These are phyloP conservation scores for Tetrapisispora namnaoensis DNA, from an alignment of 805 yeast species.

Conservation along the genomic window DNA sequence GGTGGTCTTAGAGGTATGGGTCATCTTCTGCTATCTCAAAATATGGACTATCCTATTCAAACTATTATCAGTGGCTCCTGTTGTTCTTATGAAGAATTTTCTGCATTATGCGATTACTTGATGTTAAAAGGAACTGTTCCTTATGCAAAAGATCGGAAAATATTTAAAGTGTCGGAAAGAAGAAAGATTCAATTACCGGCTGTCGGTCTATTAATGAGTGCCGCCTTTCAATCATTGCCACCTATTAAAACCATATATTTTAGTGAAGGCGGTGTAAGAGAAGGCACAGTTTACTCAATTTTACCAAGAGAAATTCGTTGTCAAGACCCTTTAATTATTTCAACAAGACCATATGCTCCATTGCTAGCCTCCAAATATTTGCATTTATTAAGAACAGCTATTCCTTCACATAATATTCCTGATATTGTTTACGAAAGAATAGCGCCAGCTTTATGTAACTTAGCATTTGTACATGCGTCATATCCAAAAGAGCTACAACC, in stretches of 20 bases:
- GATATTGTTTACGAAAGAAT: conserved; percentile 46
- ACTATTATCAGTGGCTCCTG: conserved; percentile 63
- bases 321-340: conserved; percentile 61
- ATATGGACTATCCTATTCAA: conserved; percentile 54
- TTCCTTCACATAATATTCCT: conserved; percentile 52
- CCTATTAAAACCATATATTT: conserved; percentile 52
- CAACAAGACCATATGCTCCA: conserved; percentile 66
- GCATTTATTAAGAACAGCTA: conserved; percentile 42
- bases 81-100: conserved; percentile 43
- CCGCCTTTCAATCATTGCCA: conserved; percentile 54
- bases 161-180: conserved; percentile 58
- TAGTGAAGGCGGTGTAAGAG: conserved; percentile 71
- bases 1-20: conserved; percentile 70
- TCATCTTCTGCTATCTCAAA: conserved; percentile 43
- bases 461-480: conserved; percentile 68
- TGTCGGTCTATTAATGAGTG: conserved; percentile 51
- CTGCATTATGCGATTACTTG: conserved; percentile 41
- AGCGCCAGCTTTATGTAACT: conserved; percentile 61
- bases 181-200: conserved; percentile 62
- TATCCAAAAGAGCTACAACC: conserved; percentile 72
- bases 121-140: conserved; percentile 42
- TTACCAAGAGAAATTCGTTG: conserved; percentile 47
- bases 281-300: conserved; percentile 59
- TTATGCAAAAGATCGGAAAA: conserved; percentile 31
- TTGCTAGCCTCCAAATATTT: conserved; percentile 48